A percentile compares a stretch with the other conserved stretches of the same genome.
Conservation (phyloP, 768 basidiomycete species). For the Mycena maculata region DNA sequence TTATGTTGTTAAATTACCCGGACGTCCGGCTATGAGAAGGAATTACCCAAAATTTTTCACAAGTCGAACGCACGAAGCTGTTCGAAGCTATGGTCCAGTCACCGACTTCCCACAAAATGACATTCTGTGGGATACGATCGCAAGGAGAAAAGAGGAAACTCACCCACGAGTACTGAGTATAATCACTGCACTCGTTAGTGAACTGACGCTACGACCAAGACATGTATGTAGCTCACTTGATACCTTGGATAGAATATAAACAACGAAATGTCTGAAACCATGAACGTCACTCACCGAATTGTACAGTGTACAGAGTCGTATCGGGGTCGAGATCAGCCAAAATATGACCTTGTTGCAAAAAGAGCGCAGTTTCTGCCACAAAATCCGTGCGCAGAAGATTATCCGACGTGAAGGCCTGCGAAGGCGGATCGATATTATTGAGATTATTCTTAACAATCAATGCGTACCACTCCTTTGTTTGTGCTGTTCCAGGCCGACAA, state of each 20-base stretch:
- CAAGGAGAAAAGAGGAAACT: not conserved
- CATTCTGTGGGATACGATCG: not conserved
- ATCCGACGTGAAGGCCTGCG: conserved; percentile 31
- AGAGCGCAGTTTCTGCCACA: conserved; percentile 34
- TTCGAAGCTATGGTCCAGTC: conserved; percentile 29
- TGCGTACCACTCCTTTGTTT: conserved; percentile 33
- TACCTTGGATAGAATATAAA: conserved; percentile 8
- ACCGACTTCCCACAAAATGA: conserved; percentile 23
- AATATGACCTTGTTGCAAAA: conserved; percentile 35
- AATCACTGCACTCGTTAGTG: conserved; percentile 19
- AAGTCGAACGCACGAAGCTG: conserved; percentile 25
- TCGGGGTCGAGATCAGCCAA: conserved; percentile 33
- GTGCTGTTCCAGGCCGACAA: conserved; percentile 34
- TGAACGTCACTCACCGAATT: conserved; percentile 25
- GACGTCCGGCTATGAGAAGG: too few species aligned
- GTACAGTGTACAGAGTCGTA: conserved; percentile 35
- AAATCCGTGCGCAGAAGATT: conserved; percentile 36
- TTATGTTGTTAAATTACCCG: too few species aligned
- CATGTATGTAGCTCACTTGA: conserved; percentile 24
- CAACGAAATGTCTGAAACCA: not conserved
- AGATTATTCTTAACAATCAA: not conserved
- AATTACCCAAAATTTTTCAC: too few species aligned
- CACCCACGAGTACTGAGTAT: conserved; percentile 21
- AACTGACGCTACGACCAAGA: not conserved
- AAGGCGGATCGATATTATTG: not conserved